Percentiles rank a stretch among this genome's conserved stretches.
phyloP scores from a whole-genome alignment of 768 basidiomycete genomes.

The Tulasnella sp. region DNA sequence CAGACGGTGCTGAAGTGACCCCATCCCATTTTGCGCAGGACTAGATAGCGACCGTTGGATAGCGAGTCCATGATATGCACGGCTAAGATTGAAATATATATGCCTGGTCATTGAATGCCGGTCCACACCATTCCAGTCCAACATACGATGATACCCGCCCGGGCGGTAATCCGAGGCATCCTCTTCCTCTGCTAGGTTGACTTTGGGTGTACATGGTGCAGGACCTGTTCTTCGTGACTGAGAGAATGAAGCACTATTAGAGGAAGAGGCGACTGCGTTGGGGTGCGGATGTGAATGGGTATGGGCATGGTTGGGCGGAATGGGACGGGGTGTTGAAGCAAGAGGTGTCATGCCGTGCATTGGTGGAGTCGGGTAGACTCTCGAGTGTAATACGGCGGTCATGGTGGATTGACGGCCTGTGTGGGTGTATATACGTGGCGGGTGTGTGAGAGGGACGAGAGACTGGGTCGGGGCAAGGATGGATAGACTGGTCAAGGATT shows the following conservation, averaged over 20 bases:
- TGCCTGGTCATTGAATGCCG: no score
- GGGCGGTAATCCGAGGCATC: conserved; percentile 32
- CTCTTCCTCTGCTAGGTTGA: conserved; percentile 25
- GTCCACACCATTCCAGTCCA: background rate
- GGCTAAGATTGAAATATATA: conserved; percentile 21
- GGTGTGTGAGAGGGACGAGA: no score
- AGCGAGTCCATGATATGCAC: conserved; percentile 76
- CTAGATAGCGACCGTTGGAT: conserved; percentile 71
- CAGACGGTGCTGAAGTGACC: conserved; percentile 94
- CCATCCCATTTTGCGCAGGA: conserved; percentile 93
- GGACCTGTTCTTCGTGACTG: background rate
- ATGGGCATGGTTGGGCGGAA: background rate
- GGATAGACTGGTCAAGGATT: no score
- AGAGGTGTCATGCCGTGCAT: background rate
- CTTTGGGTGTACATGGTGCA: background rate
- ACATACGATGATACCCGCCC: conserved; percentile 31
- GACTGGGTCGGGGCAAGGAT: no score
- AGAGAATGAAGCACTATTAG: background rate
- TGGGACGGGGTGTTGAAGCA: conserved; percentile 5
- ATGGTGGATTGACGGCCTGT: background rate
- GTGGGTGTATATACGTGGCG: no score
- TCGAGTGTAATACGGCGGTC: conserved; percentile 1
- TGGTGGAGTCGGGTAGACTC: background rate
- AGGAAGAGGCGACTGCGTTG: background rate
- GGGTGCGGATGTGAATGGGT: background rate